Evolutionary conservation across 768 basidiomycete species (phyloP).

Genomic region (Gloeophyllum trabeum): DNA sequence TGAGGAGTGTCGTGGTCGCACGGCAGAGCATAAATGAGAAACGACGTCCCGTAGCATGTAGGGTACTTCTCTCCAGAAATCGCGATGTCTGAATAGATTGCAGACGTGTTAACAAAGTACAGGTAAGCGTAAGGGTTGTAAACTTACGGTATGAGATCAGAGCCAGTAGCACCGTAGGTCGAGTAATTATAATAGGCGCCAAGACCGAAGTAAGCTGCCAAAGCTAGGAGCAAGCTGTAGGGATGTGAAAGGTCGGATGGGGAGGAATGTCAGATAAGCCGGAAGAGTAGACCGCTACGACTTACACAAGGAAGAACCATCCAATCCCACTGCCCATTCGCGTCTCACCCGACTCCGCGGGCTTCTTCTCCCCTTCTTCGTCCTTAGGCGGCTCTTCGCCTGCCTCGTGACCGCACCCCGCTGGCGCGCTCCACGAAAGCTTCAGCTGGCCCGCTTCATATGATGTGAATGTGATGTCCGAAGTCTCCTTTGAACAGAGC

Average conservation of each 20-base stretch:
- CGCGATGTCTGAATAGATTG: conserved; percentile 51
- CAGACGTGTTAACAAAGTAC: conserved; percentile 3
- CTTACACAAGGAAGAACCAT: conserved; percentile 83
- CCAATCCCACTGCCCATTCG: conserved; percentile 65
- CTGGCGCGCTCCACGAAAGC: conserved; percentile 52
- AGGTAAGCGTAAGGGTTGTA: conserved; percentile 3
- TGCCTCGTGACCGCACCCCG: conserved; percentile 39
- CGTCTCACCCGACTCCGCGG: conserved; percentile 8
- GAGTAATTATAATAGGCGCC: conserved; percentile 87
- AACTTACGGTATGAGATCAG: conserved; percentile 76
- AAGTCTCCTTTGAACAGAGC: conserved; percentile 34
- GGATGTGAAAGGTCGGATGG: not conserved
- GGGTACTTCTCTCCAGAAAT: conserved; percentile 86
- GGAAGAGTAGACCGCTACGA: conserved; percentile 1
- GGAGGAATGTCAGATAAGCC: not conserved
- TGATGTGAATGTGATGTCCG: conserved; percentile 40
- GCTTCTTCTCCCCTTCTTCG: conserved; percentile 19
- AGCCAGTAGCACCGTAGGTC: conserved; percentile 75
- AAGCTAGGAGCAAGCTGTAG: conserved; percentile 47
- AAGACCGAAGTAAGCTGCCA: conserved; percentile 60
- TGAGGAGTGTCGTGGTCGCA: conserved; percentile 53
- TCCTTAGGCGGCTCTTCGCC: conserved; percentile 9
- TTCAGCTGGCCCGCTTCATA: conserved; percentile 46
- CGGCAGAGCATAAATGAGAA: conserved; percentile 63
- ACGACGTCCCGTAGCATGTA: conserved; percentile 75